A percentile compares a stretch with the other conserved stretches of the same genome.
Evolutionary conservation across 163 green algal species (phyloP).

Genomic region (Chloromonas sp.): DNA sequence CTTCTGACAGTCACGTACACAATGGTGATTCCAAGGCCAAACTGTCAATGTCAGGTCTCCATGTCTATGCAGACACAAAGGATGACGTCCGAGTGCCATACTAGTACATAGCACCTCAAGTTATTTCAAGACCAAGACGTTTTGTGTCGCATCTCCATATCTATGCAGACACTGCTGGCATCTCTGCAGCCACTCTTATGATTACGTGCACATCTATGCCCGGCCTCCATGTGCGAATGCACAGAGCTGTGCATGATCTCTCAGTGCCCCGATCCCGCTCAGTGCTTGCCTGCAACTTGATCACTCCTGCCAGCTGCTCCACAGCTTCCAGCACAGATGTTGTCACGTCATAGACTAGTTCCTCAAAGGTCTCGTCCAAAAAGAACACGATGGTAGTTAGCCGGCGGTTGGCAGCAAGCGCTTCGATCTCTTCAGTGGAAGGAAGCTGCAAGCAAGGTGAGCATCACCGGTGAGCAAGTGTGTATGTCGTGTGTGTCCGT

Average conservation of each 20-base stretch:
- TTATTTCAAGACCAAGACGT: background rate
- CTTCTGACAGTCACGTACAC: too few relatives aligned
- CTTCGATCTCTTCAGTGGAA: conserved; percentile 81
- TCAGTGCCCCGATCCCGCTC: background rate
- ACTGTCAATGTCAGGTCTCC: too few relatives aligned
- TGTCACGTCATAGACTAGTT: conserved; percentile 67
- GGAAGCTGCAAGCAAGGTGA: conserved; percentile 56
- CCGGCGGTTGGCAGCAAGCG: conserved; percentile 57
- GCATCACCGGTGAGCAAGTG: background rate
- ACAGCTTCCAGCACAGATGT: conserved; percentile 81
- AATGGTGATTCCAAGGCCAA: too few relatives aligned
- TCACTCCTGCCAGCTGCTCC: conserved; percentile 79
- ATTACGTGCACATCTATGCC: background rate
- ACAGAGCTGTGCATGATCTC: background rate
- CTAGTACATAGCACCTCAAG: too few relatives aligned
- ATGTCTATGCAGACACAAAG: too few relatives aligned
- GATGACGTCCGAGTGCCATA: too few relatives aligned
- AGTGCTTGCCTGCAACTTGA: conserved; percentile 64
- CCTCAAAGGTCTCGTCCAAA: conserved; percentile 95
- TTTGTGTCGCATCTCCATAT: background rate
- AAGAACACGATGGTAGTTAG: conserved; percentile 87
- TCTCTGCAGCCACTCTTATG: background rate
- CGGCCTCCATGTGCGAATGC: background rate
- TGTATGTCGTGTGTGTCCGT: background rate
- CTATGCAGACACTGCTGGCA: background rate